Conservation (phyloP, 2,329 filamentous ascomycete genomes). For the Sclerotinia nivalis region DNA sequence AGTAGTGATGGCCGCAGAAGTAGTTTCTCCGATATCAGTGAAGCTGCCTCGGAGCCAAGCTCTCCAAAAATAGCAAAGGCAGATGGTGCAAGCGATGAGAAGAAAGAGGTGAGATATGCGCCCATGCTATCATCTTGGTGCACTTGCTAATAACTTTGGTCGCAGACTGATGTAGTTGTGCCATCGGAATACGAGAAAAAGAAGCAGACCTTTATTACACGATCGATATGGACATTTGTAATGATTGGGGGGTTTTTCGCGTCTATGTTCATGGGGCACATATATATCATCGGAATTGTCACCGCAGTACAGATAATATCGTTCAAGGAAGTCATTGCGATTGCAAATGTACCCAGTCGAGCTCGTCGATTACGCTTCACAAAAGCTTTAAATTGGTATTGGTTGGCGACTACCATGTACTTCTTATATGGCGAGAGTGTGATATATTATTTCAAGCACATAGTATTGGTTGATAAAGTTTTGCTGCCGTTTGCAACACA, state of each 20-base stretch:
- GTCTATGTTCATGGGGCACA: conserved; percentile 91
- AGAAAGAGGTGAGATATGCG: conserved; percentile 13
- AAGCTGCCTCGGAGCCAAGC: conserved; percentile 50
- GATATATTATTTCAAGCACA: conserved; percentile 99
- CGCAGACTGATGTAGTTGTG: conserved; percentile 31
- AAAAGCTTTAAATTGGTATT: conserved; percentile 98
- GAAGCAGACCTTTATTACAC: conserved; percentile 94
- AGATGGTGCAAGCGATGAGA: conserved; percentile 42
- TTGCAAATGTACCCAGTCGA: conserved; percentile 89
- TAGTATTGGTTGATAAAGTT: conserved; percentile 91
- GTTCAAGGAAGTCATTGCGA: conserved; percentile 99
- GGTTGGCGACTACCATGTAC: conserved; percentile 98
- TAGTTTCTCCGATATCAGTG: conserved; percentile 71
- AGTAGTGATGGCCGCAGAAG: conserved; percentile 53
- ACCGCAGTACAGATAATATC: conserved; percentile 94
- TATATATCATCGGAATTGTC: conserved; percentile 93
- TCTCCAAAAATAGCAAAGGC: conserved; percentile 36
- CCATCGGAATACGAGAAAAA: conserved; percentile 93
- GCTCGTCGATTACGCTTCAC: conserved; percentile 90
- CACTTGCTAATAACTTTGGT: conserved; percentile 31
- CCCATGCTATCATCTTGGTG: not conserved
- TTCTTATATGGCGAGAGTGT: conserved; percentile 98
- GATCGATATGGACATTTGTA: conserved; percentile 95
- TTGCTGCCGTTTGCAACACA: conserved; percentile 92
- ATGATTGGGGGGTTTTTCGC: conserved; percentile 95